Conservation (phyloP, 2,329 filamentous ascomycete genomes). For the Cladophialophora immunda region DNA sequence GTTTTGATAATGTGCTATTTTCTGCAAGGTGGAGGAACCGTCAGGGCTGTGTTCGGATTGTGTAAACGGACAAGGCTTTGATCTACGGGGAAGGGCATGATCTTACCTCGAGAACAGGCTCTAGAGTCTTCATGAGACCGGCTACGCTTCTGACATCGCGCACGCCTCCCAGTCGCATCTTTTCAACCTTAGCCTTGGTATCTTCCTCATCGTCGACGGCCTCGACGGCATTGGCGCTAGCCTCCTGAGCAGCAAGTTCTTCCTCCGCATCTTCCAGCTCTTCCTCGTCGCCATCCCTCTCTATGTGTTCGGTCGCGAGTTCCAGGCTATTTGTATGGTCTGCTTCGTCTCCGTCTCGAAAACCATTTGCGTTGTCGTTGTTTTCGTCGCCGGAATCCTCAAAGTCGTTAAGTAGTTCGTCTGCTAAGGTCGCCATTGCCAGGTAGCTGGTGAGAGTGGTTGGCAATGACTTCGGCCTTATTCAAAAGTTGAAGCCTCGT, state of each 20-base stretch:
- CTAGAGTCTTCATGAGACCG: conserved; percentile 79
- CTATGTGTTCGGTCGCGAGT: conserved; percentile 45
- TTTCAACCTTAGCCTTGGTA: conserved; percentile 80
- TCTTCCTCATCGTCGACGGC: conserved; percentile 70
- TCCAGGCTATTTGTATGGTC: conserved; percentile 36
- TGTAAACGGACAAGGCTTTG: conserved; percentile 66
- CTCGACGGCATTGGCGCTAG: conserved; percentile 63
- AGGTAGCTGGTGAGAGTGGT: neutral
- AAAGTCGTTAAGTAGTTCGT: conserved; percentile 91
- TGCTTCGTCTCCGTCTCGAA: conserved; percentile 52
- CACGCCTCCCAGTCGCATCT: conserved; percentile 77
- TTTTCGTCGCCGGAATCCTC: conserved; percentile 84
- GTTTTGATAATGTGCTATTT: conserved; percentile 79
- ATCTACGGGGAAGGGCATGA: conserved; percentile 45
- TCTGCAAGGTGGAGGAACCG: conserved; percentile 68
- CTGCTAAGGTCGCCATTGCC: conserved; percentile 85
- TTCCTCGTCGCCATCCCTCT: conserved; percentile 48
- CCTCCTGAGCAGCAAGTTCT: conserved; percentile 46
- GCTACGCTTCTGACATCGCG: conserved; percentile 83
- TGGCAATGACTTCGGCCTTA: conserved; percentile 1
- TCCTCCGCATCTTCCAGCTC: conserved; percentile 42
- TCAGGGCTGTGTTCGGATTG: conserved; percentile 69
- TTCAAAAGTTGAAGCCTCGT: conserved; percentile 7
- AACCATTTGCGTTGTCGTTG: conserved; percentile 66
- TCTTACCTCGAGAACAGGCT: conserved; percentile 82